Evolutionary conservation across 148 eudicot genomes (phyloP), one percentile per base, ranked within the genome.

Genomic region (Cornus controversa): DNA sequence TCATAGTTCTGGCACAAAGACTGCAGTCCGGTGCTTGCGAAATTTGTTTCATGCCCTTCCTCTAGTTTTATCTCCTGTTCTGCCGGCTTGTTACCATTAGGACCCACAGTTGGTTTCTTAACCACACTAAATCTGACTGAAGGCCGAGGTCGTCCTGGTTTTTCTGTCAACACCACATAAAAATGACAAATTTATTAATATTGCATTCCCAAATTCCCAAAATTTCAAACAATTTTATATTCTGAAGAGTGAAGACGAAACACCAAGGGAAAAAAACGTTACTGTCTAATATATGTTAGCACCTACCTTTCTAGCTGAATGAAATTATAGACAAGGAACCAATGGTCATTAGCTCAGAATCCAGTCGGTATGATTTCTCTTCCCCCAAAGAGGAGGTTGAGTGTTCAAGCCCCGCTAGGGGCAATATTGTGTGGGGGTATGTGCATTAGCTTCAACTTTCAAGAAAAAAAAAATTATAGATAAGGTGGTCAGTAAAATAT

Each of bases 1-100:
- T 80, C 91, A 65, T 92, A 91, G 25, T 72, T 76, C 37, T 90
- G 94, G 13, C 85, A 89, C 14, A 94, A 76, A 1, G 94, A 90
- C 18, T 60, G 83, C 16, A 94, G 89, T 60, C 79, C 93, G 25
- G 29, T 79, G 79, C 81, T 78, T 31, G 50, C n/a, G 20, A 31
- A 75, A 54, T 53, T 73, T 16, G 78, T 50, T 5, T 60, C 77
- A 6, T 36, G 77, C 53, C 67, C 76, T 5, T 34, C 37, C 64
- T 83, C 79, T n/a, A 20, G 76, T 50, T 80, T 79, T 8, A 71
- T 78, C 10, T 80, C 77, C 34, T 60, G 78, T 27, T 62, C 72
- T 18, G 45, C 78, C 10, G 66, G 67, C 74, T 78, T 37, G 18
- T 66, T 78, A 42, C 47, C 42, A 6, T 77, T 80, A 8, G 80